Conservation (phyloP, 768 basidiomycete species). For the Chiua virens region DNA sequence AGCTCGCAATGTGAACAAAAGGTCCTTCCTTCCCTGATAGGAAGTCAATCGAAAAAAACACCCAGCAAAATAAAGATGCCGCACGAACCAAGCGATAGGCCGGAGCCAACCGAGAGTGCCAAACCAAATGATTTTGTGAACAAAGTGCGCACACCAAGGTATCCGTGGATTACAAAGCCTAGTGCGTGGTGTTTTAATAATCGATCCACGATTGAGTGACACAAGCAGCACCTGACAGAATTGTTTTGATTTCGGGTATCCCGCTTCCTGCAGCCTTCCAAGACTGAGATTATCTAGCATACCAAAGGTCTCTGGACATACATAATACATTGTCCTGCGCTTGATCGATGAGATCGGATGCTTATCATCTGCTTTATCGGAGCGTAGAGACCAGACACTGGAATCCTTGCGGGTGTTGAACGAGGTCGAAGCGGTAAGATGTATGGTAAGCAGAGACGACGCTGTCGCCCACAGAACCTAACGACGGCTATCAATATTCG, state of each 20-base stretch:
- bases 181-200: background rate
- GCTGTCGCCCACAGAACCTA: slow-evolving; percentile 72
- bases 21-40: slow-evolving; percentile 63
- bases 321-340: slow-evolving; percentile 82
- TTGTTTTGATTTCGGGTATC: slow-evolving; percentile 96
- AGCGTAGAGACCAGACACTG: slow-evolving; percentile 55
- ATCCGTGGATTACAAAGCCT: slow-evolving; percentile 98
- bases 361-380: slow-evolving; percentile 34
- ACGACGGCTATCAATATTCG: background rate
- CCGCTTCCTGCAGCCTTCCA: slow-evolving; percentile 89
- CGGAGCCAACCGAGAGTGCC: slow-evolving; percentile 89
- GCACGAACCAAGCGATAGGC: slow-evolving; percentile 71
- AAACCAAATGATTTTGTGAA: slow-evolving; percentile 90
- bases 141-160: slow-evolving; percentile 86
- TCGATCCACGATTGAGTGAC: slow-evolving; percentile 6
- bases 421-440: slow-evolving; percentile 84
- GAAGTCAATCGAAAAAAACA: background rate
- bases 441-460: slow-evolving; percentile 80
- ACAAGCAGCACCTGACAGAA: slow-evolving; percentile 63
- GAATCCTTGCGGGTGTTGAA: slow-evolving; percentile 90
- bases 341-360: slow-evolving; percentile 34
- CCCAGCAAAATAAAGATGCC: slow-evolving; percentile 5
- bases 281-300: slow-evolving; percentile 11
- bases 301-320: slow-evolving; percentile 39
- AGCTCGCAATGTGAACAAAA: slow-evolving; percentile 91